Evolutionary conservation across 2,329 filamentous ascomycete genomes (phyloP), one percentile per base, ranked within the genome.

Genomic region (Waltergamsia citrina): DNA sequence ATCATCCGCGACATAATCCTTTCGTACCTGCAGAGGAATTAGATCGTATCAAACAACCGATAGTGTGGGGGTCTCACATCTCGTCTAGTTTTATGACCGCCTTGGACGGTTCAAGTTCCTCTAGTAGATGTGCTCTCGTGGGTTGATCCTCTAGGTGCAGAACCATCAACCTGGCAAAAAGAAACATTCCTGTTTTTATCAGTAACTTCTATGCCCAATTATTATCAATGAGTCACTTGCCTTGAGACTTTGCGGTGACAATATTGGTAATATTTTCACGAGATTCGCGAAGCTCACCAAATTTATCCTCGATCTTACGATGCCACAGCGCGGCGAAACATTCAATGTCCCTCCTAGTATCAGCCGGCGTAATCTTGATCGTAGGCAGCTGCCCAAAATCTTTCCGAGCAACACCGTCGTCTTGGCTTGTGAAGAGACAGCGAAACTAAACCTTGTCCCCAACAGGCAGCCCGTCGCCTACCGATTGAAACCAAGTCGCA

Each of bases 401-500:
- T 16, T 35, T 35, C 20, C 16, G 17, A 4, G 34, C 34, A 11
- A 35, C 28, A 8, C 37, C 32, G 14, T 39, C 37, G 11, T 41
- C 34, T 15, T 41, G 39, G 10, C 37, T 41, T 18, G 39, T 24
- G 15, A 41, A 41, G 15, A 41, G 32, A 20, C 39, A 41, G 14
- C 37, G 33, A 11, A 39, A 22, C 10, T 12, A 20, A 4, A 11
- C 17, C 18, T 19, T 18, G 11, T 30, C 23, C 17, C 20, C 42
- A 22, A 33, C 38, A 16, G 30, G 19, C 5, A 32, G 19, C 6
- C 12, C 9, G 20, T 34, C 16, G 35, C 18, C 29, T 9, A 2
- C 41, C 21, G 1, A 36, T 34, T 3, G 28, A 15, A 46, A 46
- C 34, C 52, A 60, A 1, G 38, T 7, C 1, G 54, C 25, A 1